phyloP scores from a whole-genome alignment of 768 basidiomycete species.

The Fomitopsis pulvina region DNA sequence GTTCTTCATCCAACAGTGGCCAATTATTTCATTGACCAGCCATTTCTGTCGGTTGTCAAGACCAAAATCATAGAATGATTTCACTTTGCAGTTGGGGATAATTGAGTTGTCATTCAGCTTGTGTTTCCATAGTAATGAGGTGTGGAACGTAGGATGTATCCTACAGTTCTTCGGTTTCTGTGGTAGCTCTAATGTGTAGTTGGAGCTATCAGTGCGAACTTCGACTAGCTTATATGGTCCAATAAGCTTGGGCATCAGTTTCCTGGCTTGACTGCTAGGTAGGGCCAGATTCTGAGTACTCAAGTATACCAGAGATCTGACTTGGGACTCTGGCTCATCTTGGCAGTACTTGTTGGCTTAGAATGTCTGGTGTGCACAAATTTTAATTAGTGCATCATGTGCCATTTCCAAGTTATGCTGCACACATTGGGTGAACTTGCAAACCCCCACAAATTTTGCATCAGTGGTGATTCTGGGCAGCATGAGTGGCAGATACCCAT shows the following conservation, averaged over 20 bases:
- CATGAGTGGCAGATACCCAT: constrained; percentile 12
- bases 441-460: constrained; percentile 20
- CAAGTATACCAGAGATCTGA: constrained; percentile 27
- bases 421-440: constrained; percentile 20
- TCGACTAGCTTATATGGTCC: too few species aligned
- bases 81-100: constrained; percentile 27
- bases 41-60: constrained; percentile 27
- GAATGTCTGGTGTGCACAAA: constrained; percentile 24
- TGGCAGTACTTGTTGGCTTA: constrained; percentile 22
- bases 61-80: constrained; percentile 32
- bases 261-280: constrained; percentile 27
- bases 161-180: constrained; percentile 16
- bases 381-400: constrained; percentile 32
- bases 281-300: constrained; percentile 30
- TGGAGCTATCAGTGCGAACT: constrained; percentile 16
- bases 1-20: constrained; percentile 17
- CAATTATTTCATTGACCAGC: constrained; percentile 29
- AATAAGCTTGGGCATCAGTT: too few species aligned
- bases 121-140: constrained; percentile 22
- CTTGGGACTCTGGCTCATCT: constrained; percentile 9
- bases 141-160: constrained; percentile 32
- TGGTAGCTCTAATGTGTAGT: constrained; percentile 27
- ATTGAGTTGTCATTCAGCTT: constrained; percentile 24
- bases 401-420: constrained; percentile 21
- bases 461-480: neutral